These are phyloP conservation scores for Fraxinus angustifolia DNA, from an alignment of 305 asterid genomes.

Conservation along the genomic window DNA sequence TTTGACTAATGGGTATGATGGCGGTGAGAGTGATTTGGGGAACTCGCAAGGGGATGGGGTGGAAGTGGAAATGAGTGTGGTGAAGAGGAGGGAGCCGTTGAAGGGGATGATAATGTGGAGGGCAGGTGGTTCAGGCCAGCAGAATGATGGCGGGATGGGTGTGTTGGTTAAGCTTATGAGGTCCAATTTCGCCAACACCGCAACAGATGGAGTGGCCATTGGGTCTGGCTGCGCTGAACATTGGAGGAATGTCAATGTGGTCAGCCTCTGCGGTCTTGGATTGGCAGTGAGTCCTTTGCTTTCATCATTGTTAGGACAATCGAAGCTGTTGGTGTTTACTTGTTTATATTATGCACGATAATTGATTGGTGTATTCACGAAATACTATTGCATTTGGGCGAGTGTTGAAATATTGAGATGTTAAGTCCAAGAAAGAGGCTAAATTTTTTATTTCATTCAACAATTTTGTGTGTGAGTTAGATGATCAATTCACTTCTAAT, in stretches of 20 bases:
- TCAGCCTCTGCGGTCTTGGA: slow-evolving; percentile 86
- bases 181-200: slow-evolving; percentile 61
- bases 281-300: slow-evolving; percentile 59
- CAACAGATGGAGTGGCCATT: slow-evolving; percentile 39
- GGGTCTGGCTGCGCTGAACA: slow-evolving; percentile 66
- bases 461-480: slow-evolving; percentile 3
- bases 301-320: background rate
- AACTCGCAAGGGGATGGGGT: slow-evolving; percentile 27
- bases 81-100: slow-evolving; percentile 78
- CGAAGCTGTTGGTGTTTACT: slow-evolving; percentile 7
- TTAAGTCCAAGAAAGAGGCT: background rate
- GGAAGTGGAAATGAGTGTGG: slow-evolving; percentile 71
- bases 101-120: slow-evolving; percentile 70
- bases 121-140: slow-evolving; percentile 83
- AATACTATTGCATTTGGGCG: background rate
- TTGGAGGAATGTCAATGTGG: slow-evolving; percentile 79
- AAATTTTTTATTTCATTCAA: background rate
- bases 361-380: background rate
- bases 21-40: slow-evolving; percentile 28
- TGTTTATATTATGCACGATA: background rate
- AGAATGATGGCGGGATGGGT: slow-evolving; percentile 81
- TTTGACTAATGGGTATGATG: slow-evolving; percentile 19
- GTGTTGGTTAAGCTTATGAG: slow-evolving; percentile 83
- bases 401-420: slow-evolving; percentile 11
- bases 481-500: background rate